phyloP scores from a whole-genome alignment of 805 yeast genomes.

The Tetrapisispora arboricola region DNA sequence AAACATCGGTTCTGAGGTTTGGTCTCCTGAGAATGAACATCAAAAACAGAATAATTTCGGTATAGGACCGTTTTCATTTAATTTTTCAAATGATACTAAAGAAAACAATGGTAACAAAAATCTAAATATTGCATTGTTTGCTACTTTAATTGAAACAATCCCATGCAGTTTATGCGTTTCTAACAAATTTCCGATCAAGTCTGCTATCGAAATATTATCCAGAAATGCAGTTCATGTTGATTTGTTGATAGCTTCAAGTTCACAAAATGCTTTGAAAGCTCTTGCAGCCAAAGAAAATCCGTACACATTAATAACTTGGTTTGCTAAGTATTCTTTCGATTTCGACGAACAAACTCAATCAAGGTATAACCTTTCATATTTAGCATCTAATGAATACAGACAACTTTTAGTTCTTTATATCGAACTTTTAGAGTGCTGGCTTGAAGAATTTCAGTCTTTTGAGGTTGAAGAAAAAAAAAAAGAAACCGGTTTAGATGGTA shows the following conservation, averaged over 20 bases:
- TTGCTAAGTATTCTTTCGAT: slow-evolving; percentile 71
- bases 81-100: slow-evolving; percentile 31
- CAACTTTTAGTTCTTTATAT: slow-evolving; percentile 58
- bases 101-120: slow-evolving; percentile 18
- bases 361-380: slow-evolving; percentile 44
- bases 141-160: slow-evolving; percentile 56
- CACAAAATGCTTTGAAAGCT: slow-evolving; percentile 51
- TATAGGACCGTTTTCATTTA: slow-evolving; percentile 31
- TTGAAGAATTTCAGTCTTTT: slow-evolving; percentile 45
- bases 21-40: slow-evolving; percentile 30
- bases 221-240: slow-evolving; percentile 66
- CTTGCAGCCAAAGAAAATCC: slow-evolving; percentile 64
- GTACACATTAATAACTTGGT: slow-evolving; percentile 56
- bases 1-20: slow-evolving; percentile 41
- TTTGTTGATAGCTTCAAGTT: slow-evolving; percentile 49
- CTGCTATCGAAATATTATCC: slow-evolving; percentile 64
- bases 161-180: slow-evolving; percentile 55
- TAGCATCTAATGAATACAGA: slow-evolving; percentile 53
- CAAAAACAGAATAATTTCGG: slow-evolving; percentile 29
- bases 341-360: slow-evolving; percentile 59
- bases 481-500: slow-evolving; percentile 26
- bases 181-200: slow-evolving; percentile 44
- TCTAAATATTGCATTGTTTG: slow-evolving; percentile 50
- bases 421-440: slow-evolving; percentile 75
- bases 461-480: slow-evolving; percentile 24